Conservation (phyloP, 2,329 filamentous ascomycete species). For the Alternaria tenuissima region DNA sequence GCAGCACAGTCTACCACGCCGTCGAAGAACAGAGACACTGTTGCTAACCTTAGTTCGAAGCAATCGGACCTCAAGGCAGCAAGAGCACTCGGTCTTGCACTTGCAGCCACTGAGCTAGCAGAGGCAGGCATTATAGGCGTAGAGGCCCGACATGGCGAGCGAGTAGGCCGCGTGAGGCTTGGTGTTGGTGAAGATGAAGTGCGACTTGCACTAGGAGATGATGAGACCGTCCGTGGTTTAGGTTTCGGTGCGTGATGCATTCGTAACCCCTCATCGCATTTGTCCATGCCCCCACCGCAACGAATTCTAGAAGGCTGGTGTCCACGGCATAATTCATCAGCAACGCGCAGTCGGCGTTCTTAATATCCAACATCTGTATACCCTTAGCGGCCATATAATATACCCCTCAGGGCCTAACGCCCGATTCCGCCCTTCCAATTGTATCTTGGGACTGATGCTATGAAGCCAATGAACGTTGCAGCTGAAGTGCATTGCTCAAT, state of each 20-base stretch:
- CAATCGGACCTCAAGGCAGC: conserved; percentile 50
- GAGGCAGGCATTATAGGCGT: conserved; percentile 88
- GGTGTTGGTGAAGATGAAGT: conserved; percentile 92
- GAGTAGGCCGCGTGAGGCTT: conserved; percentile 85
- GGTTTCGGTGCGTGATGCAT: conserved; percentile 54
- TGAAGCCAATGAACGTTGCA: conserved; percentile 1
- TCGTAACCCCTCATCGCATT: conserved; percentile 1
- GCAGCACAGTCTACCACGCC: conserved; percentile 21
- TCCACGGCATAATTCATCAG: background rate
- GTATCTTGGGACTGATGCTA: background rate
- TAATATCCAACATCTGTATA: conserved; percentile 16
- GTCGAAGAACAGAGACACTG: conserved; percentile 26
- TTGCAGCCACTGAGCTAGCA: conserved; percentile 81
- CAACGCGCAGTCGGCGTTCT: background rate
- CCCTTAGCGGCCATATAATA: conserved; percentile 9
- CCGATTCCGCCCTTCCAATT: conserved; percentile 14
- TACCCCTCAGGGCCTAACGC: conserved; percentile 1
- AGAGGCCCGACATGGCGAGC: conserved; percentile 78
- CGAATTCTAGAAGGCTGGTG: conserved; percentile 12
- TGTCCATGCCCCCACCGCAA: background rate
- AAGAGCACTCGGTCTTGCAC: conserved; percentile 66
- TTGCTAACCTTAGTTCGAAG: conserved; percentile 25
- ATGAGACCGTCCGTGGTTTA: conserved; percentile 83
- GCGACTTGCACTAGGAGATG: conserved; percentile 84
- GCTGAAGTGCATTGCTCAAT: conserved; percentile 6